These are phyloP conservation scores for Chalaropsis thielavioides DNA, from an alignment of 2,329 filamentous ascomycete species.

Conservation along the genomic window DNA sequence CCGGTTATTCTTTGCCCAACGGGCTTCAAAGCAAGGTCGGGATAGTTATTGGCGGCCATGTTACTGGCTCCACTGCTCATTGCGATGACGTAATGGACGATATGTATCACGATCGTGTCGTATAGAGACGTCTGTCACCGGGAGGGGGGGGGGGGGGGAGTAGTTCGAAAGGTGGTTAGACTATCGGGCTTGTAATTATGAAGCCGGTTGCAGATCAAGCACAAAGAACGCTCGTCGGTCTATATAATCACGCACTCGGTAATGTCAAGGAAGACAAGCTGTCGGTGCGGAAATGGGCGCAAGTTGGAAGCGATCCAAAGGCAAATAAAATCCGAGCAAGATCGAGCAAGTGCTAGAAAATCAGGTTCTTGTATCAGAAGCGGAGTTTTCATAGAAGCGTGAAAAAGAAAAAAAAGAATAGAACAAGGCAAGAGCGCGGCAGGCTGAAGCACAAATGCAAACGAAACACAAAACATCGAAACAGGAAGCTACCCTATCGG, in stretches of 20 bases:
- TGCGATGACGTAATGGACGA: not conserved
- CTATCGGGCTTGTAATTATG: not conserved
- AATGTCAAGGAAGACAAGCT: not conserved
- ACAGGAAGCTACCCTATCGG: not conserved
- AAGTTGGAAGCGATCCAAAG: not conserved
- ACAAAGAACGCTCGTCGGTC: too few relatives aligned
- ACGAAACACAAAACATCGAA: not conserved
- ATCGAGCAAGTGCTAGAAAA: not conserved
- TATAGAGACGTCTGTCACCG: not conserved
- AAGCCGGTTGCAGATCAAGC: not conserved
- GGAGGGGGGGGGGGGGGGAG: too few relatives aligned
- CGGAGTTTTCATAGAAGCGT: not conserved
- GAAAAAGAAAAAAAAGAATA: not conserved
- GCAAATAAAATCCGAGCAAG: not conserved
- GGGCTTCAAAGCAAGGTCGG: slow-evolving; percentile 36
- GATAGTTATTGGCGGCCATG: slow-evolving; percentile 27
- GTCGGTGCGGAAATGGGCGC: not conserved
- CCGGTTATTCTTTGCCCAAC: slow-evolving; percentile 67
- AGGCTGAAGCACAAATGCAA: not conserved
- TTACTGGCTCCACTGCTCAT: not conserved
- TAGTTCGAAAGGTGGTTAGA: not conserved
- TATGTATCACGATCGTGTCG: not conserved
- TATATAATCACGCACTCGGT: too few relatives aligned
- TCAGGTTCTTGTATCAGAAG: too few relatives aligned
- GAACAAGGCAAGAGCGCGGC: not conserved